These are phyloP conservation scores for Lentinus polychrous DNA, from an alignment of 1,284 basidiomycete species.

Conservation along the genomic window DNA sequence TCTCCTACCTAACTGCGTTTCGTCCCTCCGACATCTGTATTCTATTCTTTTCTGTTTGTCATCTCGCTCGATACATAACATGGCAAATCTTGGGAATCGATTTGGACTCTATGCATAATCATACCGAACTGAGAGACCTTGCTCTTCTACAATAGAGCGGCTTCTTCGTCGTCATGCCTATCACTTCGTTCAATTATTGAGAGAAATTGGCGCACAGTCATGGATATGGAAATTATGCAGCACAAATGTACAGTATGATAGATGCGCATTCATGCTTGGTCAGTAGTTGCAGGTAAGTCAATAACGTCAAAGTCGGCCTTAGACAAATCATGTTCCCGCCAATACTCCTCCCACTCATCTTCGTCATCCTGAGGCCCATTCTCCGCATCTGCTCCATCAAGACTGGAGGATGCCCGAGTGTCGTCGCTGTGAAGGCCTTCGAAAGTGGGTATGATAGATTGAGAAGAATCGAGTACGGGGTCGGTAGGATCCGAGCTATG, in stretches of 20 bases:
- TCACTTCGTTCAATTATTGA: too few species aligned
- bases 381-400: not conserved
- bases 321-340: constrained; percentile 30
- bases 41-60: not conserved
- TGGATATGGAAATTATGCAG: too few species aligned
- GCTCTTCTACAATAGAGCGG: too few species aligned
- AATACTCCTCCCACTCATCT: constrained; percentile 40
- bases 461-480: not conserved
- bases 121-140: too few species aligned
- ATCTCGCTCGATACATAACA: not conserved
- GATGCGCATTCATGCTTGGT: too few species aligned
- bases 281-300: too few species aligned
- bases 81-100: too few species aligned
- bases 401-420: not conserved
- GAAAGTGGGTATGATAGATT: not conserved
- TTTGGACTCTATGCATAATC: too few species aligned
- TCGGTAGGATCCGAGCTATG: too few species aligned
- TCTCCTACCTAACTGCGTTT: not conserved
- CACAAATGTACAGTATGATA: too few species aligned
- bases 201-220: too few species aligned
- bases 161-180: too few species aligned
- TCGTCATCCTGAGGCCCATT: constrained; percentile 21
- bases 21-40: not conserved
- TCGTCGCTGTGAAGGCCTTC: not conserved
- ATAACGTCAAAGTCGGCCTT: constrained; percentile 27